Base-by-base conservation (phyloP, 1,139 yeast genomes). In the Taphrina populina region DNA sequence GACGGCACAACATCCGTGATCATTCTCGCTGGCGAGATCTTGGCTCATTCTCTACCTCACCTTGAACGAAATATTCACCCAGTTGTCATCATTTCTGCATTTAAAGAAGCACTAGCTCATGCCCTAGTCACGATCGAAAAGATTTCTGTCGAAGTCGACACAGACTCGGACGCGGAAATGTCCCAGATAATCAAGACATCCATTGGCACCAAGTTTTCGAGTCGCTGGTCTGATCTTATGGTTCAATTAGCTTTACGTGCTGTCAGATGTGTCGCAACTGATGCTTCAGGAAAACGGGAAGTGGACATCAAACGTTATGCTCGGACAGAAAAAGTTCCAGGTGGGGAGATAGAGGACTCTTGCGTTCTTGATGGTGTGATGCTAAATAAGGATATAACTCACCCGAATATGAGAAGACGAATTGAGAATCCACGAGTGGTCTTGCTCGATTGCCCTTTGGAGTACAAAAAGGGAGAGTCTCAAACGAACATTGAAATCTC, bases 401-500 rank as follows among this genome's bases (percentile, higher is more conserved):
- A 94, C 71, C 98, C 99, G 62, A 88, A 90, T 72, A 94, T 94
- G 99, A 83, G 83, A 64, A 82, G 98, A 70, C 68, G 76, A 64
- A 86, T 92, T 63, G 88, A 83, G 67, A 86, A 88, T 66, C 99
- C 99, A 51, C 78, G 94, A 63, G 80, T 94, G 57, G 79, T 94
- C 36, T 77, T 94, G 62, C 77, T 94, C 65, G 98, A 94, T 72
- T 90, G 97, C 71, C 97, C 99, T 17, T 76, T 94, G 66, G 99
- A 94, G 72, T 94, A 94, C 74, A 94, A 94, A 74, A 94, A 94
- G 78, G 99, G 98, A 60, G 99, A 94, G 73, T 88, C 96, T 2
- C 98, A 94, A 71, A 92, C 98, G 58, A 92, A 92, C 71, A 88
- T 94, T 65, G 99, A 94, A 74, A 90, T 94, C 71, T 84, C 96